Evolutionary conservation across 345 rosid species (phyloP).

Genomic region (Ricinus communis): DNA sequence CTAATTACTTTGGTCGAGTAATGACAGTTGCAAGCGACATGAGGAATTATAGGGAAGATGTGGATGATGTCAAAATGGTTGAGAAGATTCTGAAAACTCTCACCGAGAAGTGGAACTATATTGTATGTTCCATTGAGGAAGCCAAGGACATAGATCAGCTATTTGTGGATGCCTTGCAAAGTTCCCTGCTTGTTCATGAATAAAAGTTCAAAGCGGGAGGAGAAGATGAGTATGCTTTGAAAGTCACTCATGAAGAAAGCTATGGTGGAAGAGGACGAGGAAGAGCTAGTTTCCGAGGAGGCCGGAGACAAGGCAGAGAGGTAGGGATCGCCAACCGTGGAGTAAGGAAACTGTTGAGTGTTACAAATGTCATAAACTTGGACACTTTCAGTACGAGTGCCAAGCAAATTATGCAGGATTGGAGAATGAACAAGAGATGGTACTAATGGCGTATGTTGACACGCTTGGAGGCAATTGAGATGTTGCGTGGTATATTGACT

Average conservation of each 20-base stretch:
- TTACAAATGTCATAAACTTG: not conserved
- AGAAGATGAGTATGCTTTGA: not conserved
- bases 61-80: not conserved
- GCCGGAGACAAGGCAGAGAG: not conserved
- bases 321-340: not conserved
- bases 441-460: not conserved
- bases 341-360: not conserved
- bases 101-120: not conserved
- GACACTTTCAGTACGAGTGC: not conserved
- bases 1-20: not conserved
- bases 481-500: not conserved
- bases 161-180: not conserved
- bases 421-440: not conserved
- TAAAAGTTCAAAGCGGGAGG: not conserved
- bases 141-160: not conserved
- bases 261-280: not conserved
- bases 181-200: not conserved
- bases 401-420: not conserved
- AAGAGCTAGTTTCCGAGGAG: not conserved
- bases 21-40: not conserved
- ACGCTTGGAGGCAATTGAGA: not conserved
- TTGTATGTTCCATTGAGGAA: slow-evolving; percentile 1
- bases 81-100: slow-evolving; percentile 5
- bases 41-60: slow-evolving; percentile 11
- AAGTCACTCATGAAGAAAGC: not conserved